Percentiles rank a stretch among this genome's conserved stretches.
Conservation (phyloP, 805 yeast genomes). For the Starmerella stellata region DNA sequence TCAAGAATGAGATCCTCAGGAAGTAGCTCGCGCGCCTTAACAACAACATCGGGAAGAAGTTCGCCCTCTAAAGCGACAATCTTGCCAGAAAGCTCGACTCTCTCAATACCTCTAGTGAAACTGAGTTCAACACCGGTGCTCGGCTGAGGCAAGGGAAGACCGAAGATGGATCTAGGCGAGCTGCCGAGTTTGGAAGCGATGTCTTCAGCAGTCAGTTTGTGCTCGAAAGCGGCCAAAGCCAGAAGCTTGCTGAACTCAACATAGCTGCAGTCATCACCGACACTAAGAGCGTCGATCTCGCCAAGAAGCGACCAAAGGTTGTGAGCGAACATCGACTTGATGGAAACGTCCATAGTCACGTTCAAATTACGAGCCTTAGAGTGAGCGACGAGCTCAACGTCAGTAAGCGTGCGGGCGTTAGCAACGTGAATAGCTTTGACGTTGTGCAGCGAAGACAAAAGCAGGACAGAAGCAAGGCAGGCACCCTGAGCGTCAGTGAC, state of each 20-base stretch:
- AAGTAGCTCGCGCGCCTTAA: slow-evolving; percentile 16
- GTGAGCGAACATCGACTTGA: slow-evolving; percentile 46
- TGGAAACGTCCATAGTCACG: slow-evolving; percentile 80
- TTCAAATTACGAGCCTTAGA: slow-evolving; percentile 64
- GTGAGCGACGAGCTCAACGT: slow-evolving; percentile 64
- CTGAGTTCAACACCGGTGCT: slow-evolving; percentile 58
- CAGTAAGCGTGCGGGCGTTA: slow-evolving; percentile 63
- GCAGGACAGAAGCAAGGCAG: slow-evolving; percentile 76
- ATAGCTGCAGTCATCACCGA: slow-evolving; percentile 64
- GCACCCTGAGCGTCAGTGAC: slow-evolving; percentile 85
- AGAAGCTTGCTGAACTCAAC: slow-evolving; percentile 67
- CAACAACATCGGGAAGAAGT: slow-evolving; percentile 39
- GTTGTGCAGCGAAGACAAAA: slow-evolving; percentile 72
- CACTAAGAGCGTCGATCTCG: slow-evolving; percentile 67
- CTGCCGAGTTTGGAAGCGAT: slow-evolving; percentile 57
- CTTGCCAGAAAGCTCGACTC: slow-evolving; percentile 62
- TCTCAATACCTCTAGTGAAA: slow-evolving; percentile 68
- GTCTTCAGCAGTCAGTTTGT: slow-evolving; percentile 53
- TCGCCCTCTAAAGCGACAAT: slow-evolving; percentile 76
- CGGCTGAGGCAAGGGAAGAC: slow-evolving; percentile 47
- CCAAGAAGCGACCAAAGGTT: slow-evolving; percentile 63
- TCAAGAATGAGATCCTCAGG: slow-evolving; percentile 10
- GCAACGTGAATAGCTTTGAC: slow-evolving; percentile 68
- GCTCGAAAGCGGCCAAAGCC: slow-evolving; percentile 59
- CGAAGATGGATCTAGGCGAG: slow-evolving; percentile 67